These are phyloP conservation scores for Yamadazyma ubonensis DNA, from an alignment of 805 yeast species.

Conservation along the genomic window DNA sequence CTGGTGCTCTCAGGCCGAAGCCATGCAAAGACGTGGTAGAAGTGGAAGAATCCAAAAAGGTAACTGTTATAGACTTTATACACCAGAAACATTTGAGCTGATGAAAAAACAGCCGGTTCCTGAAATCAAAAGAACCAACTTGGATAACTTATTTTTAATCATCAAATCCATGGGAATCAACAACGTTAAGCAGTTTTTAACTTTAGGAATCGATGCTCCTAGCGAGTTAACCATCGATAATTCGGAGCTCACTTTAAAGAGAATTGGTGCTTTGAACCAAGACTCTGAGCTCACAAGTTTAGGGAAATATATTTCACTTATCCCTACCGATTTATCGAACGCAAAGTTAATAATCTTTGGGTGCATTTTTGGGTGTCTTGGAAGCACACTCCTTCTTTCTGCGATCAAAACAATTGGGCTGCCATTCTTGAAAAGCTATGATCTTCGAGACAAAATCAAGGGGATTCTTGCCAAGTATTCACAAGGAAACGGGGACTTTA, in stretches of 20 bases:
- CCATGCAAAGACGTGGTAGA: slow-evolving; percentile 90
- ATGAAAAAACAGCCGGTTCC: slow-evolving; percentile 82
- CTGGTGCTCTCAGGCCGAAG: slow-evolving; percentile 91
- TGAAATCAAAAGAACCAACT: slow-evolving; percentile 79
- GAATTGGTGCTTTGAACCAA: slow-evolving; percentile 67
- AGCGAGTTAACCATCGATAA: slow-evolving; percentile 46
- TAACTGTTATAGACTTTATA: slow-evolving; percentile 74
- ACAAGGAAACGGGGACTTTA: slow-evolving; percentile 68
- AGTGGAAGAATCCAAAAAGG: slow-evolving; percentile 95
- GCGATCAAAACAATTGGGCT: slow-evolving; percentile 70
- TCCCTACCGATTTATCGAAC: slow-evolving; percentile 84
- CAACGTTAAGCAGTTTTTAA: slow-evolving; percentile 67
- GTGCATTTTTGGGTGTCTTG: slow-evolving; percentile 79
- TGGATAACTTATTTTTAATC: slow-evolving; percentile 78
- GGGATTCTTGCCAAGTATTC: slow-evolving; percentile 37
- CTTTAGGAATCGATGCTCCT: slow-evolving; percentile 83
- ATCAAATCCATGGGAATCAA: slow-evolving; percentile 87
- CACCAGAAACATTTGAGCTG: slow-evolving; percentile 50
- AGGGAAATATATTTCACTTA: slow-evolving; percentile 73
- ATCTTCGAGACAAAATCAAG: slow-evolving; percentile 64
- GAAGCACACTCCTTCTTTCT: slow-evolving; percentile 75
- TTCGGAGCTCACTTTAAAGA: slow-evolving; percentile 53
- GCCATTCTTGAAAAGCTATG: slow-evolving; percentile 66
- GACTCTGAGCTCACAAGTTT: slow-evolving; percentile 58
- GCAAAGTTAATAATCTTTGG: slow-evolving; percentile 82